phyloP scores from a whole-genome alignment of 129 eudicot genomes.

The Chrysanthemum seticuspe region DNA sequence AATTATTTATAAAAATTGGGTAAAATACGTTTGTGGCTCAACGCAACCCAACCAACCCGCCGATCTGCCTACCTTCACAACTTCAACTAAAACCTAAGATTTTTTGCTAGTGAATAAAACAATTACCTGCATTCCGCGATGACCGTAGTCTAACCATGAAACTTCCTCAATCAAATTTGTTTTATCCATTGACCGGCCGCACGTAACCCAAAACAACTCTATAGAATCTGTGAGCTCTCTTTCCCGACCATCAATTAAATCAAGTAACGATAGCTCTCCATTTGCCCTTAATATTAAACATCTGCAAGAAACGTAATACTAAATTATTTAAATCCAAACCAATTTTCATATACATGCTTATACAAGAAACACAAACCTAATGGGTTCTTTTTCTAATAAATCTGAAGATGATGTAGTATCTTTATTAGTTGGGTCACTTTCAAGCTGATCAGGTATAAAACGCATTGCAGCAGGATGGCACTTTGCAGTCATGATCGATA shows the following conservation, averaged over 20 bases:
- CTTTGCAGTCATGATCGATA: constrained; percentile 96
- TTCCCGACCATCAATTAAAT: constrained; percentile 92
- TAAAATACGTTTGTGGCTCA: too few species aligned
- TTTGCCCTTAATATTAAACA: constrained; percentile 86
- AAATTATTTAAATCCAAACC: constrained; percentile 15
- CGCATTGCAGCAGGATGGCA: constrained; percentile 97
- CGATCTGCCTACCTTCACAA: too few species aligned
- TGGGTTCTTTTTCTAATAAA: constrained; percentile 64
- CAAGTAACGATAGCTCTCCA: constrained; percentile 93
- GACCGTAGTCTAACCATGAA: constrained; percentile 97
- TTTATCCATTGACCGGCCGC: constrained; percentile 84
- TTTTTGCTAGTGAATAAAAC: constrained; percentile 16
- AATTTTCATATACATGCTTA: neutral
- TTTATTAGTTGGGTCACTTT: constrained; percentile 42
- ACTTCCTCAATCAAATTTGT: constrained; percentile 91
- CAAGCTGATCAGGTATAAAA: constrained; percentile 83
- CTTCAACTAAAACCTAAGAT: constrained; percentile 1
- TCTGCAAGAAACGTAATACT: constrained; percentile 35
- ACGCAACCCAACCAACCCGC: too few species aligned
- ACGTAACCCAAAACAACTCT: constrained; percentile 97
- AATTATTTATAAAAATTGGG: too few species aligned
- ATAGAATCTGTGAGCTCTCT: constrained; percentile 92
- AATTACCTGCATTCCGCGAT: constrained; percentile 97
- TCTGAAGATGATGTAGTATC: constrained; percentile 45
- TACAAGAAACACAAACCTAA: constrained; percentile 49